Evolutionary conservation across 257 asterid genomes (phyloP).

Genomic region (Lycium barbarum): DNA sequence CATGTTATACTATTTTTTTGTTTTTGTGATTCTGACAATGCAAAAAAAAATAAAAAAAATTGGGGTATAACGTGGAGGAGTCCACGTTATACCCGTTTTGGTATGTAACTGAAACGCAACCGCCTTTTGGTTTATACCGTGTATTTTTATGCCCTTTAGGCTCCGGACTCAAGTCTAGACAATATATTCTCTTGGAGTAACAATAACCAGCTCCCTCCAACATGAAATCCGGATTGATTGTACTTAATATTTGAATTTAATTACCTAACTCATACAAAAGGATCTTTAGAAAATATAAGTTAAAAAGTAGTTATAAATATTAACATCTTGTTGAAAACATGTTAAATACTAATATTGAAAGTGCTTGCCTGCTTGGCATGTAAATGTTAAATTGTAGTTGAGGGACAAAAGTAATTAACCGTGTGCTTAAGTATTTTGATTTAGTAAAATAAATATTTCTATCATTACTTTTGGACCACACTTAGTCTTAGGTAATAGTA

Average conservation of each 20-base stretch:
- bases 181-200: no score
- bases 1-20: no score
- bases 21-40: no score
- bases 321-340: neutral
- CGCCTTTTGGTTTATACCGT: no score
- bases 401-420: neutral
- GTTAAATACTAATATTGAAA: neutral
- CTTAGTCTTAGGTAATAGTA: neutral
- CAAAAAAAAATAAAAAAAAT: no score
- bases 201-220: no score
- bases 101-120: no score
- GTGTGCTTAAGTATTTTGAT: neutral
- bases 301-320: neutral
- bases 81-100: no score
- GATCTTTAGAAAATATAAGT: neutral
- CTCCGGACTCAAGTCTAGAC: no score
- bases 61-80: no score
- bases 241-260: neutral
- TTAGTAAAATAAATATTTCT: neutral
- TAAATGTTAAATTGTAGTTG: neutral
- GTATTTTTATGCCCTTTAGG: no score
- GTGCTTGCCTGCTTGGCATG: neutral
- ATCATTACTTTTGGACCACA: neutral
- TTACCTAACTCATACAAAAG: neutral
- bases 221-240: neutral